Evolutionary conservation across 148 eudicot species (phyloP).

Genomic region (Cornus suecica): DNA sequence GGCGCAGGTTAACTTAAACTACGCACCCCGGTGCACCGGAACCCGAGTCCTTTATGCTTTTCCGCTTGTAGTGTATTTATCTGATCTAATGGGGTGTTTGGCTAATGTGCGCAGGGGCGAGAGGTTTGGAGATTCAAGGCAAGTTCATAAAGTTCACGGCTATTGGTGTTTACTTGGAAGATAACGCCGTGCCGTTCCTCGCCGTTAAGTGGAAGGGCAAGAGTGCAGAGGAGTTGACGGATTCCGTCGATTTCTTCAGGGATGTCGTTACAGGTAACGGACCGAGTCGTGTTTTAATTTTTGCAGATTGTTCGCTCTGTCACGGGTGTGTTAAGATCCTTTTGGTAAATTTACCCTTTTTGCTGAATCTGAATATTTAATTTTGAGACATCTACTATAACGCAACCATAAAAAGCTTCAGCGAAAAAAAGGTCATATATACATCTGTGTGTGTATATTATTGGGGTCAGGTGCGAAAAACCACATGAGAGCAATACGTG

Average conservation of each 20-base stretch:
- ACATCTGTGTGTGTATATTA: too few species aligned
- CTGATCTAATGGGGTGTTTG: background rate
- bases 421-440: too few species aligned
- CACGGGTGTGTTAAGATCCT: too few species aligned
- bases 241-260: constrained; percentile 61
- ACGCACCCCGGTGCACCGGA: background rate
- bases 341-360: too few species aligned
- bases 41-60: background rate
- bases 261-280: constrained; percentile 60
- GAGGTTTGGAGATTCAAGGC: constrained; percentile 64
- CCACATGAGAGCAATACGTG: too few species aligned
- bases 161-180: constrained; percentile 68
- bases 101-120: constrained; percentile 50
- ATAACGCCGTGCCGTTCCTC: constrained; percentile 42
- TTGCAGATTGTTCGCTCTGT: background rate
- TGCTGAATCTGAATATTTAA: too few species aligned
- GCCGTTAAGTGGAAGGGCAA: constrained; percentile 81
- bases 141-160: constrained; percentile 61
- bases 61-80: background rate
- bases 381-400: too few species aligned
- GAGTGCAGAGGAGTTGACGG: constrained; percentile 39
- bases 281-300: background rate
- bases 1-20: constrained; percentile 50
- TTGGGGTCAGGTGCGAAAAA: too few species aligned
- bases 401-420: too few species aligned